A percentile compares a stretch with the other conserved stretches of the same genome.
Conservation (phyloP, 2,329 filamentous ascomycete species). For the Claviceps sp. region DNA sequence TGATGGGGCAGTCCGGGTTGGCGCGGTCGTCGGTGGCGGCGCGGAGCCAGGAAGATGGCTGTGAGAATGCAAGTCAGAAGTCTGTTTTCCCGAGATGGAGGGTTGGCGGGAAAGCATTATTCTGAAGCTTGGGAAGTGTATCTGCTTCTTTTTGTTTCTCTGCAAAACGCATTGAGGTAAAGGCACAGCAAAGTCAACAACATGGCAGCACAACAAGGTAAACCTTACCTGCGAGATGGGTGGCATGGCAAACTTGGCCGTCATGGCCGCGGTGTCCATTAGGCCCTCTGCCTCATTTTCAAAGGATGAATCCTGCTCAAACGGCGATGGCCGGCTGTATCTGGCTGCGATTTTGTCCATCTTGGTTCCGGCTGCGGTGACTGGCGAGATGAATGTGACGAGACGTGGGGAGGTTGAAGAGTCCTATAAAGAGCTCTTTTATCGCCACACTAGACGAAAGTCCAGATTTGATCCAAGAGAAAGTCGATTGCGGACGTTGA, state of each 20-base stretch:
- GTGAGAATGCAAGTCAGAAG: conserved; percentile 5
- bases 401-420: background rate
- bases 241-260: conserved; percentile 88
- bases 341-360: conserved; percentile 93
- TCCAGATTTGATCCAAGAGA: no score
- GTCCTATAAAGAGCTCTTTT: no score
- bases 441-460: no score
- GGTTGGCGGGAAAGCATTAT: no score
- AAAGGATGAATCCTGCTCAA: conserved; percentile 58
- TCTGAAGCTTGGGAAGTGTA: no score
- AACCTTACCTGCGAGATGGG: conserved; percentile 65
- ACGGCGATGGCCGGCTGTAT: conserved; percentile 64
- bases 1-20: conserved; percentile 96
- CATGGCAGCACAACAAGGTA: background rate
- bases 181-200: no score
- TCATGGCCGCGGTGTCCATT: conserved; percentile 60
- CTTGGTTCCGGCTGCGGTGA: conserved; percentile 6
- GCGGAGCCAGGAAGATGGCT: conserved; percentile 91
- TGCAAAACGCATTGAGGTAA: no score
- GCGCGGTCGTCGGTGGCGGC: conserved; percentile 94
- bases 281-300: conserved; percentile 60
- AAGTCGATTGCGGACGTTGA: no score
- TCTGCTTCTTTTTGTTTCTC: no score
- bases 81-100: no score
- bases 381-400: background rate